Percentiles rank a stretch among this genome's conserved stretches.
Conservation (phyloP, 257 asterid species). For the Lycium barbarum region DNA sequence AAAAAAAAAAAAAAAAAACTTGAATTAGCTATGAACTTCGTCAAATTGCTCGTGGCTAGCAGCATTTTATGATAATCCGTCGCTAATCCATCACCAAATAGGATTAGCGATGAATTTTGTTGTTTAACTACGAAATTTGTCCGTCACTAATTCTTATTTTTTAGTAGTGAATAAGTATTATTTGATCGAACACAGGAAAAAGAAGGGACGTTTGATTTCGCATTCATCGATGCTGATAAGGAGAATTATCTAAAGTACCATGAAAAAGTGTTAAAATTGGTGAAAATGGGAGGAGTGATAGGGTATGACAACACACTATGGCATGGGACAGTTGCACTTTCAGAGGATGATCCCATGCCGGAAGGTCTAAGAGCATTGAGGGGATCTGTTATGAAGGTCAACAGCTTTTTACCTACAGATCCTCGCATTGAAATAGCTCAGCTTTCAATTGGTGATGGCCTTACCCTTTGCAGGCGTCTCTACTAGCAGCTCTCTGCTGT, state of each 20-base stretch:
- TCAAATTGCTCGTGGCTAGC: too few relatives aligned
- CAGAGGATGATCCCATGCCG: slow-evolving; percentile 48
- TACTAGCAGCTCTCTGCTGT: not conserved
- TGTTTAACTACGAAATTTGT: too few relatives aligned
- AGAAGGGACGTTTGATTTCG: slow-evolving; percentile 60
- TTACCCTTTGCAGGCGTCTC: slow-evolving; percentile 57
- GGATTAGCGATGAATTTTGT: too few relatives aligned
- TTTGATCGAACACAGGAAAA: not conserved
- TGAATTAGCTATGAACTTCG: too few relatives aligned
- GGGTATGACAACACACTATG: slow-evolving; percentile 66
- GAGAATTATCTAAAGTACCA: slow-evolving; percentile 59
- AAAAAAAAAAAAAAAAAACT: too few relatives aligned
- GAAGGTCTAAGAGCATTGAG: slow-evolving; percentile 42
- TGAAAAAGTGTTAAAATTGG: slow-evolving; percentile 48
- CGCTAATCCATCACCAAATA: too few relatives aligned
- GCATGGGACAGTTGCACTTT: slow-evolving; percentile 57
- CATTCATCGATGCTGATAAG: slow-evolving; percentile 65
- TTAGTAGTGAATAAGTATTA: not conserved
- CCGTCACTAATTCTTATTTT: too few relatives aligned
- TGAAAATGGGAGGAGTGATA: slow-evolving; percentile 55
- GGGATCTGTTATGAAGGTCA: slow-evolving; percentile 39
- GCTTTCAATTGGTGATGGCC: slow-evolving; percentile 62
- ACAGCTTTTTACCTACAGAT: slow-evolving; percentile 54
- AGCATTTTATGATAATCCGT: too few relatives aligned
- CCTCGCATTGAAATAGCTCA: slow-evolving; percentile 53